phyloP scores from a whole-genome alignment of 2,329 filamentous ascomycete species.

The Clarireedia homoeocarpa region DNA sequence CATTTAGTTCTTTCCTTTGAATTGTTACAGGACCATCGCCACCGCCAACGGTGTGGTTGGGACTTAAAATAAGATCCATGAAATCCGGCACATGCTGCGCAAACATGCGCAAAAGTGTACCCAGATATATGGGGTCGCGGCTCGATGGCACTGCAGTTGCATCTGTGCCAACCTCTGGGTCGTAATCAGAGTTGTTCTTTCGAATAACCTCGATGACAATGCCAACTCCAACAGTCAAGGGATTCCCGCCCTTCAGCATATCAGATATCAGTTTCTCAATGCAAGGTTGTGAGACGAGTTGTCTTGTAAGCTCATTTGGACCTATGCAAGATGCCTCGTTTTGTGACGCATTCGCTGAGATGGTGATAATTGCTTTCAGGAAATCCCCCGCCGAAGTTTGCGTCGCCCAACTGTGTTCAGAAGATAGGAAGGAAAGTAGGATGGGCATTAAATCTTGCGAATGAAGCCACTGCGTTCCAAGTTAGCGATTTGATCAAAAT shows the following conservation, averaged over 20 bases:
- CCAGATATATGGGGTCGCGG: constrained; percentile 91
- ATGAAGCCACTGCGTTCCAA: constrained; percentile 71
- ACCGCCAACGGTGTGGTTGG: constrained; percentile 49
- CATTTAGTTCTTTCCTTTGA: constrained; percentile 67
- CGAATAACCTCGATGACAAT: constrained; percentile 98
- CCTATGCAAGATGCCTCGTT: constrained; percentile 99
- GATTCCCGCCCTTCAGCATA: constrained; percentile 91
- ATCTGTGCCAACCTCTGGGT: constrained; percentile 80
- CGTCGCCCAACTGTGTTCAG: constrained; percentile 78
- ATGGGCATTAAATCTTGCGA: constrained; percentile 80
- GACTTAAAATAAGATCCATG: constrained; percentile 80
- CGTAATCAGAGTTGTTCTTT: constrained; percentile 99
- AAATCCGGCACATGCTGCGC: constrained; percentile 89
- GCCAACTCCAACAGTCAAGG: constrained; percentile 89
- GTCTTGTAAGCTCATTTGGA: constrained; percentile 90
- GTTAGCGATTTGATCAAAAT: not conserved
- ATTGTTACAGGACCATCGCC: constrained; percentile 50
- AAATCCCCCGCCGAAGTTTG: constrained; percentile 97
- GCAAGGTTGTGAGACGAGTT: constrained; percentile 81
- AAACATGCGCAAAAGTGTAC: constrained; percentile 80
- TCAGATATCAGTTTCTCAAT: constrained; percentile 78
- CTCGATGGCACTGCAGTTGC: constrained; percentile 72
- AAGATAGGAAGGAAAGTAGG: constrained; percentile 77
- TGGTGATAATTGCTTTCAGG: constrained; percentile 96
- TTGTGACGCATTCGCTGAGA: constrained; percentile 94